Evolutionary conservation across 2,329 filamentous ascomycete genomes (phyloP).

Genomic region (Fusarium sp.): DNA sequence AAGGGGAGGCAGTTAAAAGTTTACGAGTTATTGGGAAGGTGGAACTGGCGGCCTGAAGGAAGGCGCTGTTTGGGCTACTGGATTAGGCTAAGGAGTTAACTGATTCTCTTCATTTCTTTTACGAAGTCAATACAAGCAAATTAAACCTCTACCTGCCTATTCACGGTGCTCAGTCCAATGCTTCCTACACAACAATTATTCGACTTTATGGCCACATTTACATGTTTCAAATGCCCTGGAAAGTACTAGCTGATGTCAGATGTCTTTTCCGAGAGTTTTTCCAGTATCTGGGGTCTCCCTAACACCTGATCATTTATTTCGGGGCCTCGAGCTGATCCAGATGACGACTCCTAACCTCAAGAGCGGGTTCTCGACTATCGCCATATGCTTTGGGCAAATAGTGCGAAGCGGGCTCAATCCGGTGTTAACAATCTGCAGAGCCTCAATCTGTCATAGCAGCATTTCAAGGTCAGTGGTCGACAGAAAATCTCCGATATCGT

Average conservation of each 20-base stretch:
- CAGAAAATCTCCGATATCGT: neutral
- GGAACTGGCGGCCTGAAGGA: neutral
- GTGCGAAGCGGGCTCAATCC: neutral
- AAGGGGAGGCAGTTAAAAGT: neutral
- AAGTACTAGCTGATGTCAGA: accelerated
- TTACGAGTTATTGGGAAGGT: neutral
- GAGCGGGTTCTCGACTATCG: no score
- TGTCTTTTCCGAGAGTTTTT: accelerated
- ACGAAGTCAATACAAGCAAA: neutral
- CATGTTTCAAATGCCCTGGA: no score
- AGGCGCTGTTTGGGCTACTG: neutral
- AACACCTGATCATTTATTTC: neutral
- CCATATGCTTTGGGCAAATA: neutral
- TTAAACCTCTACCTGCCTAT: neutral
- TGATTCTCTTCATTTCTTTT: neutral
- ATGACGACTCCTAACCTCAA: neutral
- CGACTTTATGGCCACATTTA: neutral
- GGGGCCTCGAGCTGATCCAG: neutral
- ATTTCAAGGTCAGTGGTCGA: neutral
- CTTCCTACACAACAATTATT: neutral
- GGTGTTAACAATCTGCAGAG: neutral
- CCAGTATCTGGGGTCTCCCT: accelerated
- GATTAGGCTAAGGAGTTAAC: neutral
- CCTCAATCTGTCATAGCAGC: neutral
- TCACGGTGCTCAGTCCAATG: no score